Conservation (phyloP, 257 asterid genomes). For the Nicotiana sylvestris region DNA sequence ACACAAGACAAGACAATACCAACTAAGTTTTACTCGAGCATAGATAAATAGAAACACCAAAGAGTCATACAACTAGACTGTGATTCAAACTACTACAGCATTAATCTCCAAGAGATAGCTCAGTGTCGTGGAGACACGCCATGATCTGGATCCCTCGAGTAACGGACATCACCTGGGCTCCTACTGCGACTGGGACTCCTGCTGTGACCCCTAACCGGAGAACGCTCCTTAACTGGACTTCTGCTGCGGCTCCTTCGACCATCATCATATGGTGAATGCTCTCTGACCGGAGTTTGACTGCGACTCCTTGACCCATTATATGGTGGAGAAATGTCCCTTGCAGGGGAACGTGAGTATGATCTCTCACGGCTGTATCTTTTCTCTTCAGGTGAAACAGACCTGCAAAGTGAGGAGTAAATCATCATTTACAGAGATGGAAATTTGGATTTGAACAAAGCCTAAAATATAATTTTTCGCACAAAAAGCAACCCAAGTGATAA, state of each 20-base stretch:
- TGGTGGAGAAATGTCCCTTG: constrained; percentile 18
- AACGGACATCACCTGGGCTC: not conserved
- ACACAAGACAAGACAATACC: not conserved
- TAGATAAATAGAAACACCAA: not conserved
- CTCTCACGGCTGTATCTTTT: constrained; percentile 61
- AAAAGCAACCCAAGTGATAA: not conserved
- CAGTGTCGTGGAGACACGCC: not conserved
- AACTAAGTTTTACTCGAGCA: not conserved
- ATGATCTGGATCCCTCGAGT: not conserved
- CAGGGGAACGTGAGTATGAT: constrained; percentile 52
- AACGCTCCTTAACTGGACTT: constrained; percentile 45
- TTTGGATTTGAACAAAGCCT: too few relatives aligned
- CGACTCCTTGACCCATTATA: constrained; percentile 36
- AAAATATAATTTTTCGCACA: not conserved
- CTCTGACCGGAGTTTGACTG: constrained; percentile 47
- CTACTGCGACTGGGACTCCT: constrained; percentile 22
- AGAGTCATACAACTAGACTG: not conserved
- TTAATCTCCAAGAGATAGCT: not conserved
- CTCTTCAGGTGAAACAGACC: constrained; percentile 74
- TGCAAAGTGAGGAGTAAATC: constrained; percentile 14
- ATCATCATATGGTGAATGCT: constrained; percentile 41
- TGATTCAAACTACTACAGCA: constrained; percentile 1
- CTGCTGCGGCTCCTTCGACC: constrained; percentile 50
- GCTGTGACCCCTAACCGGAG: constrained; percentile 18
- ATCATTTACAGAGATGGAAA: not conserved